A percentile compares a stretch with the other conserved stretches of the same genome.
These are phyloP conservation scores for Agrostemma githago DNA, from an alignment of 148 eudicot genomes.

Conservation along the genomic window DNA sequence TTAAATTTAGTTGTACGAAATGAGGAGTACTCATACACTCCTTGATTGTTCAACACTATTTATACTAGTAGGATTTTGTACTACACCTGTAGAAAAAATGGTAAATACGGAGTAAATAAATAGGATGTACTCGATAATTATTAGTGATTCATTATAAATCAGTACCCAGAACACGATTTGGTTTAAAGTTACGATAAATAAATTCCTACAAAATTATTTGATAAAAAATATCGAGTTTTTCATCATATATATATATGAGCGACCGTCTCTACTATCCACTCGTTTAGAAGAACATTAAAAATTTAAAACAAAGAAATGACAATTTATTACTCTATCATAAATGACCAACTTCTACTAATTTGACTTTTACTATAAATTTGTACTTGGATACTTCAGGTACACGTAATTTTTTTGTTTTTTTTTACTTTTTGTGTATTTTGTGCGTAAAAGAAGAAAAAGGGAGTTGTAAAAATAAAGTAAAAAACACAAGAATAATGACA, in stretches of 20 bases:
- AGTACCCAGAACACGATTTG: not conserved
- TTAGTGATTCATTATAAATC: not conserved
- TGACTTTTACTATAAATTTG: not conserved
- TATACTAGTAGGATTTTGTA: too few relatives aligned
- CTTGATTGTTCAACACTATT: not conserved
- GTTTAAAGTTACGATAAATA: too few relatives aligned
- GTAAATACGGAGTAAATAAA: too few relatives aligned
- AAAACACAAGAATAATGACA: slow-evolving; percentile 16
- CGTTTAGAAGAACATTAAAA: not conserved
- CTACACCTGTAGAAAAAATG: not conserved
- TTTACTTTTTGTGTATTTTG: not conserved
- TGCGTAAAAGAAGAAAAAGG: not conserved
- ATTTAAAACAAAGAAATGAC: not conserved
- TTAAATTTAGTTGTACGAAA: not conserved
- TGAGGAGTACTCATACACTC: not conserved
- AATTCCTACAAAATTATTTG: too few relatives aligned
- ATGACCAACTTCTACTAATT: not conserved
- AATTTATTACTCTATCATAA: not conserved
- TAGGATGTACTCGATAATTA: too few relatives aligned
- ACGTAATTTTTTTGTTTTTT: not conserved
- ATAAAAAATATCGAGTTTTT: too few relatives aligned
- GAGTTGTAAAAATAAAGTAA: not conserved
- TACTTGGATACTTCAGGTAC: not conserved
- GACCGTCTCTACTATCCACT: not conserved
- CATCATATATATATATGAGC: too few relatives aligned